Conservation (phyloP, 2,329 filamentous ascomycete genomes). For the Colletotrichum limetticola region DNA sequence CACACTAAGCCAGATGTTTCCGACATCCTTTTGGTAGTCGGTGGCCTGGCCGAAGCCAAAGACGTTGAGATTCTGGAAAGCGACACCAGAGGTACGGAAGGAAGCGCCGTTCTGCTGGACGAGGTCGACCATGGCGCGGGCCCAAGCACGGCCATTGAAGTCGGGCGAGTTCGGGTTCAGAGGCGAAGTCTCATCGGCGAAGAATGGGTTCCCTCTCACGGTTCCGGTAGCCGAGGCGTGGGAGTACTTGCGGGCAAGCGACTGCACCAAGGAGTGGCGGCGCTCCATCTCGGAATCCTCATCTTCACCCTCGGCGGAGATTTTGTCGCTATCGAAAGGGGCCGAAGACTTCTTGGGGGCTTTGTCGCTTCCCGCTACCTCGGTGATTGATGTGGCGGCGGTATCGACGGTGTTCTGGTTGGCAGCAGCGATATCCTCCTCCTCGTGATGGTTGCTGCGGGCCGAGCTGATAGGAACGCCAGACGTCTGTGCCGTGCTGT, state of each 20-base stretch:
- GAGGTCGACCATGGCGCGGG: conserved; percentile 66
- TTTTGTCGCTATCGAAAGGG: conserved; percentile 37
- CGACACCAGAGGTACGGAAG: conserved; percentile 71
- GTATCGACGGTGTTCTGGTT: conserved; percentile 45
- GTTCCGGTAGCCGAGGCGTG: conserved; percentile 52
- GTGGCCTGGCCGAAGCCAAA: conserved; percentile 74
- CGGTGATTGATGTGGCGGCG: conserved; percentile 49
- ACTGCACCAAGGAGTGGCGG: conserved; percentile 63
- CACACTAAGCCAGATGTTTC: conserved; percentile 67
- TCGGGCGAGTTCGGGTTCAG: conserved; percentile 63
- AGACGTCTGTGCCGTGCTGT: conserved; percentile 56
- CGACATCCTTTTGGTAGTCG: conserved; percentile 77
- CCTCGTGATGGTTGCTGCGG: conserved; percentile 41
- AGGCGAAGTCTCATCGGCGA: conserved; percentile 60
- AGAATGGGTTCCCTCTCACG: conserved; percentile 60
- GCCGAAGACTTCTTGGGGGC: conserved; percentile 32
- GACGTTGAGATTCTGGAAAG: conserved; percentile 75
- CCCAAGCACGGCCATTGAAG: conserved; percentile 69
- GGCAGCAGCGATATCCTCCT: conserved; percentile 40
- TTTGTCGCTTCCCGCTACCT: conserved; percentile 44
- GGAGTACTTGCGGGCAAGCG: conserved; percentile 67
- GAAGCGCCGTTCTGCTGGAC: conserved; percentile 61
- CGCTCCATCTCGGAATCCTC: conserved; percentile 59
- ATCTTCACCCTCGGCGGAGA: conserved; percentile 47
- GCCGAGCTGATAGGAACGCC: conserved; percentile 48